Evolutionary conservation across 768 basidiomycete species (phyloP).

Genomic region (Holtermanniella nyarrowii): DNA sequence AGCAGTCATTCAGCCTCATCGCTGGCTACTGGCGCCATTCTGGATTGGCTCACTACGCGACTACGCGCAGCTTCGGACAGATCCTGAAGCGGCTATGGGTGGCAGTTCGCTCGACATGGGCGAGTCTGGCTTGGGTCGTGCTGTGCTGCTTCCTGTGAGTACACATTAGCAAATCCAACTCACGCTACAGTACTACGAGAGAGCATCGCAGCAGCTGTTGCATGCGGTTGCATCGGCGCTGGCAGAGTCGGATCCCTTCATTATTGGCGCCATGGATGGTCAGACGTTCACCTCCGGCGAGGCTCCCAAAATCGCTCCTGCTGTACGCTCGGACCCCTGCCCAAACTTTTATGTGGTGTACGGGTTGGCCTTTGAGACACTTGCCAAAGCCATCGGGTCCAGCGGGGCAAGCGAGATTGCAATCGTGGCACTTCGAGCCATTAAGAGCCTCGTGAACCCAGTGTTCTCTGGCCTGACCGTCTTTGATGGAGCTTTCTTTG

Average conservation of each 20-base stretch:
- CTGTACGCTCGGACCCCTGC: constrained; percentile 16
- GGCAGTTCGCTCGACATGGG: constrained; percentile 55
- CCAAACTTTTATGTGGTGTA: constrained; percentile 79
- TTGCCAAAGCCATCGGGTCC: constrained; percentile 42
- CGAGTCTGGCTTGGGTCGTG: constrained; percentile 78
- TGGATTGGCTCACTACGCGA: constrained; percentile 86
- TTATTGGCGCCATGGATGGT: constrained; percentile 71
- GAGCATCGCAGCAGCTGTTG: constrained; percentile 70
- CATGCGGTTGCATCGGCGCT: constrained; percentile 76
- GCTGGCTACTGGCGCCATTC: constrained; percentile 59
- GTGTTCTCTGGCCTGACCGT: constrained; percentile 73
- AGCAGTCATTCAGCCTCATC: constrained; percentile 72
- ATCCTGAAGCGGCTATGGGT: constrained; percentile 56
- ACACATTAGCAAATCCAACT: neutral
- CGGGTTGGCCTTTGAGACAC: constrained; percentile 84
- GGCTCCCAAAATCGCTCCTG: constrained; percentile 3
- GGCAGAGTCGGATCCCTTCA: constrained; percentile 55
- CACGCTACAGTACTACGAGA: constrained; percentile 63
- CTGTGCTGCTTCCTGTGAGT: constrained; percentile 80
- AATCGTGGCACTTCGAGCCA: constrained; percentile 58
- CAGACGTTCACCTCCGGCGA: constrained; percentile 17
- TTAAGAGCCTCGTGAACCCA: constrained; percentile 68
- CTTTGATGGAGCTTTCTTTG: constrained; percentile 70
- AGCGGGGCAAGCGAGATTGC: constrained; percentile 12
- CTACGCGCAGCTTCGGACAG: constrained; percentile 80